A percentile compares a stretch with the other conserved stretches of the same genome.
Conservation (phyloP, 768 basidiomycete species). For the Macrolepiota dolichaula region DNA sequence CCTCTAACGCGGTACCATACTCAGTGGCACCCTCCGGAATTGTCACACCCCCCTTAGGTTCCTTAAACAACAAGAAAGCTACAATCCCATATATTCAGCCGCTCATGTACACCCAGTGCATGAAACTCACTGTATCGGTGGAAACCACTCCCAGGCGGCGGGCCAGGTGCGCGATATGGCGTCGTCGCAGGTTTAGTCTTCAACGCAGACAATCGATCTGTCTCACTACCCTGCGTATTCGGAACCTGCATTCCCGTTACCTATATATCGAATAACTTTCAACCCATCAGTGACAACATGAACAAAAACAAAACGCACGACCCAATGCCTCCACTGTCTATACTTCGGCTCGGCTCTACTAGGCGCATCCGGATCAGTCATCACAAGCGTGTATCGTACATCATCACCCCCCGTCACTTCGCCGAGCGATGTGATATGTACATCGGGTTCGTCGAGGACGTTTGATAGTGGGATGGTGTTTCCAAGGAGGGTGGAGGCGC, state of each 20-base stretch:
- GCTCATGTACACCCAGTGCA: neutral
- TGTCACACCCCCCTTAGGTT: slow-evolving; percentile 39
- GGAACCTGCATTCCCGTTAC: slow-evolving; percentile 34
- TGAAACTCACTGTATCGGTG: neutral
- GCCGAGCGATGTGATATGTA: slow-evolving; percentile 39
- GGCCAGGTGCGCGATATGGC: slow-evolving; percentile 55
- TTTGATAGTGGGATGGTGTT: slow-evolving; percentile 26
- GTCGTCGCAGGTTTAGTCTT: slow-evolving; percentile 47
- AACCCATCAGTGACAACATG: neutral
- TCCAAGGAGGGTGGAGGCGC: slow-evolving; percentile 27
- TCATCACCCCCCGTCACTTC: slow-evolving; percentile 18
- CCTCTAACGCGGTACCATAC: slow-evolving; percentile 36
- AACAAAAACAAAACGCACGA: slow-evolving; percentile 31
- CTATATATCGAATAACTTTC: slow-evolving; percentile 14
- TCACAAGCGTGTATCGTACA: slow-evolving; percentile 47
- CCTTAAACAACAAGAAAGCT: slow-evolving; percentile 61
- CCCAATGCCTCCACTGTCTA: slow-evolving; percentile 55
- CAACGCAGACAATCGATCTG: slow-evolving; percentile 30
- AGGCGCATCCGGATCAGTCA: slow-evolving; percentile 61
- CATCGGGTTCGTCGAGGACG: slow-evolving; percentile 47
- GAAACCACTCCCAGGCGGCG: slow-evolving; percentile 38
- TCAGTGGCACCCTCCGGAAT: slow-evolving; percentile 46
- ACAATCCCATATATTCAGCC: neutral
- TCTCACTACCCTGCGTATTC: slow-evolving; percentile 18
- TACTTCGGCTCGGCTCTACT: slow-evolving; percentile 44